Conservation (phyloP, 2,329 filamentous ascomycete species). For the Teratosphaeria nubilosa region DNA sequence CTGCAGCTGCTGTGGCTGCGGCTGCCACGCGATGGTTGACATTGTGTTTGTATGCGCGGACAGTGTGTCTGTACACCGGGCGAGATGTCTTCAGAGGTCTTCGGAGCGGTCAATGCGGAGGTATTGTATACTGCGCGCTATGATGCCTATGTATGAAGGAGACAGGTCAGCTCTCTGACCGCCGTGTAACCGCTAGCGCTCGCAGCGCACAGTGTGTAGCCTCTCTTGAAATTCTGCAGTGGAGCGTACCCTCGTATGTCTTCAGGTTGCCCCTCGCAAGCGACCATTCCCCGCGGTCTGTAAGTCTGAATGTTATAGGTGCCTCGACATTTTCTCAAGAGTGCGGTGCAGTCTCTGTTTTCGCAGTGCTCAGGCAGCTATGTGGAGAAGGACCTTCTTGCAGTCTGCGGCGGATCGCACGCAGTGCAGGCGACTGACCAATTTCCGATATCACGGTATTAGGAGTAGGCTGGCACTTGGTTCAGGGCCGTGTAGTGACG, state of each 20-base stretch:
- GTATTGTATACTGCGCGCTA: not conserved
- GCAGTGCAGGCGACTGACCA: not conserved
- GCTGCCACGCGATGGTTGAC: conserved; percentile 78
- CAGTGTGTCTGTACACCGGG: not conserved
- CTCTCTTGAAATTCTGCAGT: not conserved
- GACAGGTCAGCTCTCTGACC: not conserved
- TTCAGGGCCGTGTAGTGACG: not conserved
- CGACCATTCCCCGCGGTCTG: not conserved
- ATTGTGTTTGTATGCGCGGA: not conserved
- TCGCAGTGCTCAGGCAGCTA: not conserved
- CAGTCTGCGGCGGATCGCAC: not conserved
- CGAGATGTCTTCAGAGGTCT: not conserved
- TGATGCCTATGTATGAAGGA: not conserved
- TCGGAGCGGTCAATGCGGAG: not conserved
- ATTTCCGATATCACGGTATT: not conserved
- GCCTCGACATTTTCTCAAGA: not conserved
- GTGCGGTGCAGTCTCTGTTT: not conserved
- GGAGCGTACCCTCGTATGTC: not conserved
- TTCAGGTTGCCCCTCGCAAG: not conserved
- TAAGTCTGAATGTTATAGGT: not conserved
- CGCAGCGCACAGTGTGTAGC: not conserved
- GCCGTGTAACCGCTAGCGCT: not conserved
- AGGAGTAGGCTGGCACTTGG: not conserved
- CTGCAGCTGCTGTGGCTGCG: conserved; percentile 72
- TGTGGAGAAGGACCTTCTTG: not conserved